Evolutionary conservation across 2,329 filamentous ascomycete species (phyloP).

Genomic region (Aspergillus clavatus): DNA sequence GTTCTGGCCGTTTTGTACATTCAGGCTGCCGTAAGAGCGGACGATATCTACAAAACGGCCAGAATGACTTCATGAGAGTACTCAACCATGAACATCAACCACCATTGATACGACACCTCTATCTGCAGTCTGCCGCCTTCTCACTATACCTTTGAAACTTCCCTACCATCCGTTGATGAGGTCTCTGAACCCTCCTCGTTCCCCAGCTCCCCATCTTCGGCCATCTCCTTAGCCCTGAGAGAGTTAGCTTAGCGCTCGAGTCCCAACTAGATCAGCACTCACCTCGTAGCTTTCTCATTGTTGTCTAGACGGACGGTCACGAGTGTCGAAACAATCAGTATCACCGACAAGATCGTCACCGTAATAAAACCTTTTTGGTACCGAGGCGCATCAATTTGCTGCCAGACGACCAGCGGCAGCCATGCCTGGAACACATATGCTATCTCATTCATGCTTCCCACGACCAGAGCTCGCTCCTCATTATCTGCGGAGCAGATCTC

Average conservation of each 20-base stretch:
- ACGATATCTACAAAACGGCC: no score
- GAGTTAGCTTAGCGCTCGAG: not conserved
- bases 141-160: not conserved
- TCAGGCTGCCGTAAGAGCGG: no score
- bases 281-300: not conserved
- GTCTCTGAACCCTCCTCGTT: not conserved
- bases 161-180: not conserved
- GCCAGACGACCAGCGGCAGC: slow-evolving; percentile 63
- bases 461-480: slow-evolving; percentile 63
- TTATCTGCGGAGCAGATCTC: slow-evolving; percentile 54
- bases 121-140: no score
- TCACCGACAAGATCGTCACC: slow-evolving; percentile 46
- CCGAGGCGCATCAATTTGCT: slow-evolving; percentile 56
- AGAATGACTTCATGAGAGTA: no score
- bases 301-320: slow-evolving; percentile 28
- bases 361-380: slow-evolving; percentile 60
- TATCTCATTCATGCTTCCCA: slow-evolving; percentile 64
- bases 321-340: slow-evolving; percentile 50
- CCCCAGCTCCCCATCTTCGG: not conserved
- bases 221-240: not conserved
- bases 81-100: no score
- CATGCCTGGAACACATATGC: slow-evolving; percentile 66
- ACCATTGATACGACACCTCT: no score
- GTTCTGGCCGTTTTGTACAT: no score
- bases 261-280: not conserved